Percentiles rank a stretch among this genome's conserved stretches.
These are phyloP conservation scores for Silene conica DNA, from an alignment of 148 eudicot genomes.

Conservation along the genomic window DNA sequence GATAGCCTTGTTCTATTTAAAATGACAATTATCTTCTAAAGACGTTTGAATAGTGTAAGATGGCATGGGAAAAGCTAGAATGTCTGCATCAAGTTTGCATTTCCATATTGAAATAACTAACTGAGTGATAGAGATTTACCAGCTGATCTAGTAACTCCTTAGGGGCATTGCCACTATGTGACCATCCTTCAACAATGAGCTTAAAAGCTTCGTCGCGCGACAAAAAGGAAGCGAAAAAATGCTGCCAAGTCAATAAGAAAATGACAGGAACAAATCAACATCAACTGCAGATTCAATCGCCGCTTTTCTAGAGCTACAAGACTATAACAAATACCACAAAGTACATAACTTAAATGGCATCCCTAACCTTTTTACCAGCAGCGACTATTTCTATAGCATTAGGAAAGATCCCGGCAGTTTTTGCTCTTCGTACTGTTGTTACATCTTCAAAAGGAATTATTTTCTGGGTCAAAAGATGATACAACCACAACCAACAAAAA, in stretches of 20 bases:
- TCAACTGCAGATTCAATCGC: background rate
- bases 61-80: background rate
- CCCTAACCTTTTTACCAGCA: conserved; percentile 63
- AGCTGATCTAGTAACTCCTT: conserved; percentile 42
- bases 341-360: conserved; percentile 6
- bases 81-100: background rate
- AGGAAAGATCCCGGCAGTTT: conserved; percentile 89
- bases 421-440: conserved; percentile 80
- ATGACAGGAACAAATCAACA: conserved; percentile 4
- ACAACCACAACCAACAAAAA: conserved; percentile 12
- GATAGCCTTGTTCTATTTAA: background rate
- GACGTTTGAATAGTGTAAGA: background rate
- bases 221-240: conserved; percentile 85
- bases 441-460: conserved; percentile 71
- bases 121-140: conserved; percentile 30
- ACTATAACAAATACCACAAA: background rate
- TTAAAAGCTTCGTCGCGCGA: conserved; percentile 96
- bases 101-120: background rate
- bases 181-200: conserved; percentile 77
- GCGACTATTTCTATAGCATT: conserved; percentile 90
- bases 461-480: conserved; percentile 49
- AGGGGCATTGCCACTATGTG: conserved; percentile 41
- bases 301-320: background rate
- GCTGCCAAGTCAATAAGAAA: conserved; percentile 40
- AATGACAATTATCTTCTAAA: background rate